A percentile compares a stretch with the other conserved stretches of the same genome.
phyloP scores from a whole-genome alignment of 768 basidiomycete species.

The Auricularia sp. region DNA sequence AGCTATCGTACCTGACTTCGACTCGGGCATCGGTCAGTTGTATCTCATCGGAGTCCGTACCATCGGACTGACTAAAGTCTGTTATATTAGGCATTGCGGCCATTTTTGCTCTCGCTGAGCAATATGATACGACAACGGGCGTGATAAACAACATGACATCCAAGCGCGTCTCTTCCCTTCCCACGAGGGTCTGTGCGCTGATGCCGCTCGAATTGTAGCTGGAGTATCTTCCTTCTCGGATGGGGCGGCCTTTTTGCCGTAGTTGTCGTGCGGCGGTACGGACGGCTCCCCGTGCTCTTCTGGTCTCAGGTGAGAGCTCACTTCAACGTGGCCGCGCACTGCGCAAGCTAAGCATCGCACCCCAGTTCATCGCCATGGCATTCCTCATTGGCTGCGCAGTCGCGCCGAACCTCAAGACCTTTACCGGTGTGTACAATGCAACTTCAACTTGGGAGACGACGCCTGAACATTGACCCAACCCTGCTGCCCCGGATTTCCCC shows the following conservation, averaged over 20 bases:
- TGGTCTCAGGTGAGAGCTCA: constrained; percentile 49
- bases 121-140: constrained; percentile 44
- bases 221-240: constrained; percentile 46
- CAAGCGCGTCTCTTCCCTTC: constrained; percentile 24
- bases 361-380: constrained; percentile 42
- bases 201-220: constrained; percentile 26
- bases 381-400: constrained; percentile 53
- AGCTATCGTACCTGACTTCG: constrained; percentile 58
- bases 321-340: neutral
- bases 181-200: neutral
- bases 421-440: constrained; percentile 33
- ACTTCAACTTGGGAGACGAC: too few relatives aligned
- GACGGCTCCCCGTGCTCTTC: constrained; percentile 58
- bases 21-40: constrained; percentile 47
- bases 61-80: neutral
- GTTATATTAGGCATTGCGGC: constrained; percentile 42
- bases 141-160: constrained; percentile 56
- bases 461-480: too few relatives aligned
- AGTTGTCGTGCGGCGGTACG: constrained; percentile 51
- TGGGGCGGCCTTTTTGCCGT: constrained; percentile 56
- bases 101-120: constrained; percentile 48
- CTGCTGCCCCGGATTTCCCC: neutral
- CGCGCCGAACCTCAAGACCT: constrained; percentile 45
- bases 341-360: neutral
- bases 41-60: neutral